Evolutionary conservation across 805 yeast genomes (phyloP).

Genomic region (Cyberlindnera petersonii): DNA sequence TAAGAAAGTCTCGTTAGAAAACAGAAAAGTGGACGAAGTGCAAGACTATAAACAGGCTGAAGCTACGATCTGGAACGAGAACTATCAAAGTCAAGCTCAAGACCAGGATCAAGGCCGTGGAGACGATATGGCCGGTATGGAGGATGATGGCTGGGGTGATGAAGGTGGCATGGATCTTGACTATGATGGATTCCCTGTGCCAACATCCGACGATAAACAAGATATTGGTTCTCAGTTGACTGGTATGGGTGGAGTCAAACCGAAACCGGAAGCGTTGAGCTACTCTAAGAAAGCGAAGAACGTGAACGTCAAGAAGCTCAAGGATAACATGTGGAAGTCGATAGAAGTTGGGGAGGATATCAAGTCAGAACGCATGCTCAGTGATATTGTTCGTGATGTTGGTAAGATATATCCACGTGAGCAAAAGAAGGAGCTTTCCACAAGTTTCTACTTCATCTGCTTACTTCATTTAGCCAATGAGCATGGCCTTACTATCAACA

Average conservation of each 20-base stretch:
- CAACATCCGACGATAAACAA: slow-evolving; percentile 15
- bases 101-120: slow-evolving; percentile 29
- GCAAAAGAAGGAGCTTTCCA: slow-evolving; percentile 64
- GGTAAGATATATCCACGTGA: slow-evolving; percentile 50
- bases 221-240: slow-evolving; percentile 28
- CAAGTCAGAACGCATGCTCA: slow-evolving; percentile 29
- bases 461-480: slow-evolving; percentile 84
- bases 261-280: slow-evolving; percentile 43
- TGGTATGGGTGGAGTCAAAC: slow-evolving; percentile 27
- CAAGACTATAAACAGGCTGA: slow-evolving; percentile 43
- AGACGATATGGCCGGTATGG: neutral
- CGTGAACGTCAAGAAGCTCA: slow-evolving; percentile 69
- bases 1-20: slow-evolving; percentile 8
- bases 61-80: slow-evolving; percentile 70
- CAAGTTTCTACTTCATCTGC: slow-evolving; percentile 83
- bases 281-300: slow-evolving; percentile 73
- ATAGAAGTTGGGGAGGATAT: slow-evolving; percentile 29
- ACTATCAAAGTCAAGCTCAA: slow-evolving; percentile 34
- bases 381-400: slow-evolving; percentile 47
- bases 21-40: slow-evolving; percentile 1
- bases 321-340: slow-evolving; percentile 71
- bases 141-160: slow-evolving; percentile 23
- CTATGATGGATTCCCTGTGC: slow-evolving; percentile 7
- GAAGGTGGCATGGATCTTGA: slow-evolving; percentile 6
- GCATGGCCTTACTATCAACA: slow-evolving; percentile 55